Evolutionary conservation across 768 basidiomycete species (phyloP), one percentile per base, ranked within the genome.

Genomic region (Termitomyces sp.): DNA sequence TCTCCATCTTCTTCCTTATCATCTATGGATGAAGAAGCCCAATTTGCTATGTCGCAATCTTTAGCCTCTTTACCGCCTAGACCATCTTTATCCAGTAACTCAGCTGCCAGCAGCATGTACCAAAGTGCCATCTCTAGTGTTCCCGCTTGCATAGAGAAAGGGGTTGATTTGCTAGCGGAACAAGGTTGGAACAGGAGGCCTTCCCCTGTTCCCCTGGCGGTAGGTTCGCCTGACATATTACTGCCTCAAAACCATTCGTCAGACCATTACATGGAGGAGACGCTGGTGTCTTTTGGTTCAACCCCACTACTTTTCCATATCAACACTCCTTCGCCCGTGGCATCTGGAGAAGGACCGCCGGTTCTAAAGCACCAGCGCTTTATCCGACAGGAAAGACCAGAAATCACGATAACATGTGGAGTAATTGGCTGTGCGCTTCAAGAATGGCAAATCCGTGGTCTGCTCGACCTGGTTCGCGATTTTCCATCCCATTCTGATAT

Each of bases 31-130:
- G 87, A 89, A 63, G 82, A 84, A 33, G 76, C 81, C 6, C 81
- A 82, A 48, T 72, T 83, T 66, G 73, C 80, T 55, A 91, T 92
- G 89, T 87, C 88, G 7, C 88, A 91, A 67, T 92, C 90, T 6
- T 75, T 91, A 36, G 86, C 79, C 2, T 78, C 72, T 54, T 75
- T 93, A 39, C 87, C 83, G 42, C 81, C 78, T 13, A 68, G 75
- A 45, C 56, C 79, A 9, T 63, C 65, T 7, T 83, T 77, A n/a
- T 75, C 79, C 18, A 63, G 75, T 50, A 72, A 69, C 41, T 85
- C 86, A 20, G 72, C 80, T 50, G 70, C 78, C 6, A 83, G 83
- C 64, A 92, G 86, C 72, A 83, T 93, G 79, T 94, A 93, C 68
- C 81, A 88, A 63, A 93, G 91, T 64, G 88, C 88, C 4, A 63